Evolutionary conservation across 805 yeast genomes (phyloP), one percentile per base, ranked within the genome.

Genomic region (Candida golubevii): DNA sequence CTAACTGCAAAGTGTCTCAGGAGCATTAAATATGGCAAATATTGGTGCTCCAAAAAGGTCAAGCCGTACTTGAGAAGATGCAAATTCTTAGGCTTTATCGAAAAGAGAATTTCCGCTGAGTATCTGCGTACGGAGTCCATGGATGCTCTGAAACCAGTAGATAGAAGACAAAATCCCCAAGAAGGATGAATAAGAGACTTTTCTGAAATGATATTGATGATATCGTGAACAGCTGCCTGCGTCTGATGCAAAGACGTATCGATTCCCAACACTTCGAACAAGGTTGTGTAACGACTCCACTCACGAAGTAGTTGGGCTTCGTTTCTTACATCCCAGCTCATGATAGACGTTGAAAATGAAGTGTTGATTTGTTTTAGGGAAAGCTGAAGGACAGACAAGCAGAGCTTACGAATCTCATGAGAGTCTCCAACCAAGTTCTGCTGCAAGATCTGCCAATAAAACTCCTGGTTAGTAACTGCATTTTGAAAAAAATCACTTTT

Each of bases 161-260:
- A 76, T 8, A 88, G 66, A n/a, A 89, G 64, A 4, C 84, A 72
- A 46, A 85, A 67, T 0, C 86, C 83, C 90, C 95, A 88, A 0
- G 82, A 71, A 1, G 82, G 72, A 31, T 82, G 81, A 41, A 88
- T 74, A 23, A 65, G 52, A 0, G 86, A 77, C 1, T 61, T 49
- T 3, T 77, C 72, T 0, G 72, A 63, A 23, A 87, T 69, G 11
- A 86, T 60, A 1, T 65, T 65, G 1, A 79, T 59, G 36, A 89
- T 77, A 54, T 87, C 95, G 7, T 65, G 65, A 1, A 75, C 63
- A 0, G 93, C 91, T 10, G 88, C 96, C 53, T 82, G 82, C 0
- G 90, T 80, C 62, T 90, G 97, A 54, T 90, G 89, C 54, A 87
- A 65, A 0, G 96, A 85, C 0, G 96, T 80, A 59, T 89, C 97